These are phyloP conservation scores for Catharanthus roseus DNA, from an alignment of 257 asterid genomes.

Conservation along the genomic window DNA sequence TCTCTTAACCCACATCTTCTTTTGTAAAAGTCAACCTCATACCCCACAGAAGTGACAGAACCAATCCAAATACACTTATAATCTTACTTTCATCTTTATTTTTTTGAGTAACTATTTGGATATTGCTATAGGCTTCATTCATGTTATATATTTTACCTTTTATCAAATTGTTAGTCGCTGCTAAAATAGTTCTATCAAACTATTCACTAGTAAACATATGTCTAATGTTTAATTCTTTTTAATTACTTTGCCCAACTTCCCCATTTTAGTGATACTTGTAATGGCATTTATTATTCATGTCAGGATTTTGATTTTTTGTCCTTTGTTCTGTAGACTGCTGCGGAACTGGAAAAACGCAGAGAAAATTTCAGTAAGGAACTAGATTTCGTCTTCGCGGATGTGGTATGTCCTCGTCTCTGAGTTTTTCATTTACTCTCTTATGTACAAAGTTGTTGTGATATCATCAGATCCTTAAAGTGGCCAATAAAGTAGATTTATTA, in stretches of 20 bases:
- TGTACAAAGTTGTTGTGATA: neutral
- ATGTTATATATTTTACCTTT: neutral
- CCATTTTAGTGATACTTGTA: neutral
- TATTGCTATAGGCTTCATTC: neutral
- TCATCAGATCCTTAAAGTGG: neutral
- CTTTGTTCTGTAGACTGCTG: slow-evolving; percentile 60
- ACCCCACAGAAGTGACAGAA: too few species aligned
- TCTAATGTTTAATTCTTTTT: neutral
- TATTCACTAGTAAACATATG: neutral
- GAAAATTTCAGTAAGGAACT: slow-evolving; percentile 89
- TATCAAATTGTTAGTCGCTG: neutral
- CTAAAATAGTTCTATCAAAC: neutral
- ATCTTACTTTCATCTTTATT: too few species aligned
- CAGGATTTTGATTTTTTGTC: slow-evolving; percentile 6
- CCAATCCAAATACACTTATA: too few species aligned
- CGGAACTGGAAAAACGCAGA: slow-evolving; percentile 76
- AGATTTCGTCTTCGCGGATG: slow-evolving; percentile 87
- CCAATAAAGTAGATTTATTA: neutral
- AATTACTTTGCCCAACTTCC: neutral
- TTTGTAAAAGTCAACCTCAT: too few species aligned
- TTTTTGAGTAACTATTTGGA: neutral
- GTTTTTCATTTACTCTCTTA: neutral
- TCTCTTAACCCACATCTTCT: too few species aligned
- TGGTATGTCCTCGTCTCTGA: slow-evolving; percentile 40
- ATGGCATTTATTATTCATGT: neutral